phyloP scores from a whole-genome alignment of 257 asterid species.

The Nicotiana obtusifolia region DNA sequence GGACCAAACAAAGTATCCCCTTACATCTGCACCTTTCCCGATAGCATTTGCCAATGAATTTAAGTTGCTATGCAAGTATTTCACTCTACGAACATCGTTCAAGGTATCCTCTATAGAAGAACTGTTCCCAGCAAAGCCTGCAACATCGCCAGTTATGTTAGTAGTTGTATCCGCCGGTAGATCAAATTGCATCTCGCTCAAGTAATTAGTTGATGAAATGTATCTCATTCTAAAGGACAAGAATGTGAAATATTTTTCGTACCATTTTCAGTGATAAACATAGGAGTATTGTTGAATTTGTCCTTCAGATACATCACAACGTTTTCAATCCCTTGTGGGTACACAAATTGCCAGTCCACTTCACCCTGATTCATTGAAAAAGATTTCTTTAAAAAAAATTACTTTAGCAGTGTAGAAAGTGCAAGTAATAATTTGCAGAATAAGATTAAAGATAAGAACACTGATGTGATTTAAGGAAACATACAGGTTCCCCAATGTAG shows the following conservation, averaged over 20 bases:
- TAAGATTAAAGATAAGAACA: neutral
- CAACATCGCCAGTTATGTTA: neutral
- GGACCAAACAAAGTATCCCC: constrained; percentile 71
- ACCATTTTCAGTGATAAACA: constrained; percentile 62
- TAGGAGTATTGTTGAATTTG: constrained; percentile 55
- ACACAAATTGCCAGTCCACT: constrained; percentile 35
- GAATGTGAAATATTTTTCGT: neutral
- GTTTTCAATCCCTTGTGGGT: constrained; percentile 59
- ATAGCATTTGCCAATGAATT: constrained; percentile 37
- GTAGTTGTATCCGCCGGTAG: neutral
- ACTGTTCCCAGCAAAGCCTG: constrained; percentile 38
- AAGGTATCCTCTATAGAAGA: constrained; percentile 16
- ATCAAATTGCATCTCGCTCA: neutral
- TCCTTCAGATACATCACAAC: constrained; percentile 43
- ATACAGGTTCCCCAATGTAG: constrained; percentile 43
- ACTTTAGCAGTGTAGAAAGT: neutral
- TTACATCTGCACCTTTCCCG: constrained; percentile 66
- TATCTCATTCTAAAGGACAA: neutral
- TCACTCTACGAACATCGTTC: constrained; percentile 38
- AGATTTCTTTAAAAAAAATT: neutral
- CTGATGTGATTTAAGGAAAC: constrained; percentile 13
- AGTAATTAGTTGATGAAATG: neutral
- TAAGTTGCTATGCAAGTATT: constrained; percentile 37
- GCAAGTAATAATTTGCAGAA: neutral
- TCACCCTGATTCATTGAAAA: constrained; percentile 29